phyloP scores from a whole-genome alignment of 495 filamentous ascomycete genomes.

The Xylaria cubensis region DNA sequence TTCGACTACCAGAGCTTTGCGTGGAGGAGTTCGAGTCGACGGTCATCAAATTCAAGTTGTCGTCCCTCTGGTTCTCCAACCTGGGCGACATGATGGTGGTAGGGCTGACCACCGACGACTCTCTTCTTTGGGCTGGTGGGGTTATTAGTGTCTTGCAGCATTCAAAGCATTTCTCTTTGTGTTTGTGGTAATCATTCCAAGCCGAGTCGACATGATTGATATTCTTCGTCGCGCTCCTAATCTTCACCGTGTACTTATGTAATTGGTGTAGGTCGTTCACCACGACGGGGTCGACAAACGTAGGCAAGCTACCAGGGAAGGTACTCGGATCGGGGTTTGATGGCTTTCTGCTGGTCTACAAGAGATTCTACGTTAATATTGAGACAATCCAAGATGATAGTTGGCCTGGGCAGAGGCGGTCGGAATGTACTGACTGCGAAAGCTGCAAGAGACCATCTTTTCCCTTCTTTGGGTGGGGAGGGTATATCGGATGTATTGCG shows the following conservation, averaged over 20 bases:
- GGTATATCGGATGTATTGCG: conserved; percentile 23
- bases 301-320: conserved; percentile 12
- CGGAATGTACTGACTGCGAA: conserved; percentile 12
- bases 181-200: conserved; percentile 42
- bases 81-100: conserved; percentile 9
- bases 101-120: conserved; percentile 15
- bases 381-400: background rate
- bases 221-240: conserved; percentile 35
- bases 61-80: conserved; percentile 8
- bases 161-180: conserved; percentile 35
- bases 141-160: conserved; percentile 34
- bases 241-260: conserved; percentile 32
- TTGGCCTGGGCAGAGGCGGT: background rate
- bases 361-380: background rate
- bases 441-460: conserved; percentile 17
- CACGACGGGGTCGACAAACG: conserved; percentile 19
- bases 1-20: conserved; percentile 15
- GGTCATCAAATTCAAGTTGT: background rate
- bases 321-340: conserved; percentile 7
- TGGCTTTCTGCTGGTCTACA: conserved; percentile 14
- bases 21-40: conserved; percentile 7
- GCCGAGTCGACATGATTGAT: conserved; percentile 40
- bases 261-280: conserved; percentile 38
- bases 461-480: conserved; percentile 9
- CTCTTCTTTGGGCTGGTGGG: conserved; percentile 1